A percentile compares a stretch with the other conserved stretches of the same genome.
phyloP scores from a whole-genome alignment of 257 asterid species.

The Solanum virginianum region DNA sequence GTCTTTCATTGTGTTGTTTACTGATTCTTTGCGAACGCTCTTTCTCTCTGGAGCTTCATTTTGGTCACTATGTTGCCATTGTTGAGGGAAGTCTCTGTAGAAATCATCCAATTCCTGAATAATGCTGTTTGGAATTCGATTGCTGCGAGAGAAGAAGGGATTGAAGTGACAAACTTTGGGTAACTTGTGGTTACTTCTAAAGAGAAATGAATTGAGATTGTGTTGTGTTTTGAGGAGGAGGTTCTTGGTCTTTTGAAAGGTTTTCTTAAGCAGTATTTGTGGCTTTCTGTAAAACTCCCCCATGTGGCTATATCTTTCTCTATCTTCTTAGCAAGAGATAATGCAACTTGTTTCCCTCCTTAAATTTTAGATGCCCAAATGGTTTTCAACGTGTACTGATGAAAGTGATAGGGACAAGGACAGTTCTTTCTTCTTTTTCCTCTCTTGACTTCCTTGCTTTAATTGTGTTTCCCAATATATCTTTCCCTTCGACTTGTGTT shows the following conservation, averaged over 20 bases:
- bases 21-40: background rate
- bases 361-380: background rate
- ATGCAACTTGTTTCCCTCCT: constrained; percentile 13
- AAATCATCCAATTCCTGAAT: constrained; percentile 20
- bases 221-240: constrained; percentile 22
- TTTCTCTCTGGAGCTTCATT: constrained; percentile 5
- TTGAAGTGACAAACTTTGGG: constrained; percentile 17
- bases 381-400: background rate
- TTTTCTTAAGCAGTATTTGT: constrained; percentile 31
- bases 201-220: constrained; percentile 31
- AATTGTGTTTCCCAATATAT: background rate
- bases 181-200: constrained; percentile 27
- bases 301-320: constrained; percentile 7
- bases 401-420: background rate
- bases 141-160: constrained; percentile 18
- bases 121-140: constrained; percentile 9
- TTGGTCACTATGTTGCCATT: constrained; percentile 11
- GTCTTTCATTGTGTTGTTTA: constrained; percentile 2
- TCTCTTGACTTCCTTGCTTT: background rate
- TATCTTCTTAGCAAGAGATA: constrained; percentile 6
- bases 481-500: background rate
- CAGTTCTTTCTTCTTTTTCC: background rate
- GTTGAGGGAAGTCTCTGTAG: constrained; percentile 22
- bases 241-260: constrained; percentile 37
- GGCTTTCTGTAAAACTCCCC: constrained; percentile 19